Evolutionary conservation across 805 yeast genomes (phyloP), one percentile per base, ranked within the genome.

Genomic region (Candida berthetii): DNA sequence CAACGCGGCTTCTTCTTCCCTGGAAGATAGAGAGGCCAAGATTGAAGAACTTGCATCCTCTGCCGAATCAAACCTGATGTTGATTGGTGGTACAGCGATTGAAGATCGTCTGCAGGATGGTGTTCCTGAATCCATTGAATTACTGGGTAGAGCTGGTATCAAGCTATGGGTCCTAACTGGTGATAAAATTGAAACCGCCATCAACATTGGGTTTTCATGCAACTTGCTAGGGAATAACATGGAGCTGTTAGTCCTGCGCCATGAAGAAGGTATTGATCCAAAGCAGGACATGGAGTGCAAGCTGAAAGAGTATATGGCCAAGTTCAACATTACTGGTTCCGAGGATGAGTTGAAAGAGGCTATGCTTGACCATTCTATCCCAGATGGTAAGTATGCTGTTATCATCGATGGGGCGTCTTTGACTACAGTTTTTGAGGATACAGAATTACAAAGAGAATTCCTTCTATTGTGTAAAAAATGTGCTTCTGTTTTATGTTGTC

Each of bases 21-120:
- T 77, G 25, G 74, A 77, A 7, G 64, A 77, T 39, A 71, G 95
- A 61, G 93, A 84, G 49, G 85, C 69, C n/a, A 71, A 74, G 48
- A 76, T 85, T 75, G 91, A 84, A 53, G 75, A 68, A 18, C 85
- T 80, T 18, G 86, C 89, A 8, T 86, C 82, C 44, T 69, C 76
- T 7, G 77, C 85, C 43, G 95, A 85, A 58, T 67, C 76, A 35
- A 80, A 82, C 35, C 67, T 85, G 51, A 70, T 69, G 13, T 63
- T 85, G 40, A 60, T 82, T 25, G 95, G 95, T 53, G 93, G 91
- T 48, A 85, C 93, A 37, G 93, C 93, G n/a, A 85, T 85, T 58
- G 95, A 85, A 60, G 95, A 85, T 67, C 71, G 89, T 55, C 65
- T 85, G 43, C 95, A 85, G 61, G 85, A 80, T 50, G 93, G 93